Percentiles rank a stretch among this genome's conserved stretches.
phyloP scores from a whole-genome alignment of 805 yeast species.

The Candida parachauliodes region DNA sequence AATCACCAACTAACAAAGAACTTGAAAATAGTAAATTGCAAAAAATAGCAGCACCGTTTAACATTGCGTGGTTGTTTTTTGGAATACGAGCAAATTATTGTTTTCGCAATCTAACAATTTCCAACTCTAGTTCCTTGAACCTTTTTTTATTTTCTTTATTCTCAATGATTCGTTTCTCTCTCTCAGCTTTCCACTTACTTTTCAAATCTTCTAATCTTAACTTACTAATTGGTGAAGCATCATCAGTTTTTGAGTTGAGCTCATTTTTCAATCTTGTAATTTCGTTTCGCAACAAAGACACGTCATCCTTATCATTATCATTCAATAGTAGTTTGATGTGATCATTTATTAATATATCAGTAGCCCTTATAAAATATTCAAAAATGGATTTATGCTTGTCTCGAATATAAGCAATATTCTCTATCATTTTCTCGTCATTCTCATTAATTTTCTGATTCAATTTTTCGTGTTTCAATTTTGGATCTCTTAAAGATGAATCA shows the following conservation, averaged over 20 bases:
- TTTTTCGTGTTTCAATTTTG: constrained; percentile 41
- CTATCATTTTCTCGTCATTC: constrained; percentile 11
- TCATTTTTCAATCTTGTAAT: constrained; percentile 4
- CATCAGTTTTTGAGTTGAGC: too few species aligned
- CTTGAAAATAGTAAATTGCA: too few species aligned
- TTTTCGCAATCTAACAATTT: constrained; percentile 39
- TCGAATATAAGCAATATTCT: constrained; percentile 19
- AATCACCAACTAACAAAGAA: too few species aligned
- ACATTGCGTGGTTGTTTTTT: too few species aligned
- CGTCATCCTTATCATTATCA: constrained; percentile 24
- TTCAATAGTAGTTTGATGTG: constrained; percentile 42
- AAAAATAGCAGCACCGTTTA: too few species aligned
- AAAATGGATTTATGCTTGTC: constrained; percentile 45
- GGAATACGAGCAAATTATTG: constrained; percentile 8
- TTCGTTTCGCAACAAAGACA: constrained; percentile 9
- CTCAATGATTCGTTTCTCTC: constrained; percentile 66
- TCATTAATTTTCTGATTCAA: background rate
- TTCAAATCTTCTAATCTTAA: constrained; percentile 60
- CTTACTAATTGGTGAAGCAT: constrained; percentile 39
- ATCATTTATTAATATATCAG: constrained; percentile 54
- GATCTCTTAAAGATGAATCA: constrained; percentile 55
- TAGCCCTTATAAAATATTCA: constrained; percentile 57
- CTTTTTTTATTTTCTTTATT: constrained; percentile 51
- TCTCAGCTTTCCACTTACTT: constrained; percentile 63
- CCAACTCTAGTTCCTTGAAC: constrained; percentile 51